A percentile compares a stretch with the other conserved stretches of the same genome.
Conservation (phyloP, 2,329 filamentous ascomycete species). For the Aspergillus sp. region DNA sequence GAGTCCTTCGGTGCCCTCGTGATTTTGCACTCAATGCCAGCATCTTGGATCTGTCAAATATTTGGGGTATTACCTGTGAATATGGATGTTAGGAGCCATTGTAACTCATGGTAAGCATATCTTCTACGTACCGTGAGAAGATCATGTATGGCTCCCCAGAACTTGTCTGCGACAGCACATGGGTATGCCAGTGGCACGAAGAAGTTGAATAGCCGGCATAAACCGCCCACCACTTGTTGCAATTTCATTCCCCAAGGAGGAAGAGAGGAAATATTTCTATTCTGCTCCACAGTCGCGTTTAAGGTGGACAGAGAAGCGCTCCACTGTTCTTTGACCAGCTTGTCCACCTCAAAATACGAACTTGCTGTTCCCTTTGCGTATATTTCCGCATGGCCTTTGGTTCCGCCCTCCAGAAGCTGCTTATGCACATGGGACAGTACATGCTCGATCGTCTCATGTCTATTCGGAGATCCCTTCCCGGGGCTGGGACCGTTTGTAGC, state of each 20-base stretch:
- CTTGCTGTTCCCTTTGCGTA: not conserved
- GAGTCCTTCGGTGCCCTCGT: not conserved
- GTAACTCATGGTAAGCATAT: no score
- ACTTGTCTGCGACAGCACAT: not conserved
- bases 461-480: not conserved
- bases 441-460: not conserved
- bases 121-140: not conserved
- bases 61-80: not conserved
- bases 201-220: not conserved
- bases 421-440: not conserved
- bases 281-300: not conserved
- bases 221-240: not conserved
- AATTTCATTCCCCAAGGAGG: not conserved
- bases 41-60: not conserved
- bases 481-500: no score
- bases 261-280: not conserved
- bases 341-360: not conserved
- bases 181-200: not conserved
- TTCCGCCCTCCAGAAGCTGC: not conserved
- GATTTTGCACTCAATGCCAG: not conserved
- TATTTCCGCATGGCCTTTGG: not conserved
- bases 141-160: not conserved
- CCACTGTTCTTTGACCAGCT: not conserved
- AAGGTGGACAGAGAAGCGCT: not conserved
- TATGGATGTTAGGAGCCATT: no score